Conservation (phyloP, 108 stramenopile genomes). For the Hondaea fermentalgiana region DNA sequence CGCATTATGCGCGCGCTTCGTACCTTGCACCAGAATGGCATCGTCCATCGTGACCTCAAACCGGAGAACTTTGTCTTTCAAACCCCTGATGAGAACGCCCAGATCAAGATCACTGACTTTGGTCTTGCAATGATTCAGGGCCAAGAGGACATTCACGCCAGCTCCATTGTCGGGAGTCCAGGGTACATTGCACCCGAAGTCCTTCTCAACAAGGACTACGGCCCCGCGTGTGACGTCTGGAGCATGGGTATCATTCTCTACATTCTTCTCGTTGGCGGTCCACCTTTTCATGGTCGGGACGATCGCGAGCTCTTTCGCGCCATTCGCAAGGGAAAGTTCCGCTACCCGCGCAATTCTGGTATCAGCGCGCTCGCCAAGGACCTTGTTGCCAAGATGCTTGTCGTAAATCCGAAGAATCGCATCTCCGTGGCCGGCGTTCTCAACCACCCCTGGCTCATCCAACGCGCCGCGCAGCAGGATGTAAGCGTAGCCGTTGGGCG, state of each 20-base stretch:
- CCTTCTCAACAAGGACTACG: neutral
- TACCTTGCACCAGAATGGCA: neutral
- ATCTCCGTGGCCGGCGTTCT: conserved; percentile 45
- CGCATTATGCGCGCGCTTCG: neutral
- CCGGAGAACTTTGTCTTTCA: conserved; percentile 23
- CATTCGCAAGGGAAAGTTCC: conserved; percentile 16
- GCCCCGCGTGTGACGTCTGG: conserved; percentile 13
- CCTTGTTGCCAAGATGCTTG: conserved; percentile 37
- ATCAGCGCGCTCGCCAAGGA: conserved; percentile 42
- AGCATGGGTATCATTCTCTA: conserved; percentile 23
- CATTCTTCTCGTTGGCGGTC: conserved; percentile 19
- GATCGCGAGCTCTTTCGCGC: neutral
- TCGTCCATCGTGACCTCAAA: conserved; percentile 22
- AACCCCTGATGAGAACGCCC: neutral
- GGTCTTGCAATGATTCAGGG: neutral
- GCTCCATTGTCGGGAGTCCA: conserved; percentile 5
- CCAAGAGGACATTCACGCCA: neutral
- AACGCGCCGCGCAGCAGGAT: neutral
- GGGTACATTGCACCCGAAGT: conserved; percentile 28
- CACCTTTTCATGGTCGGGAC: neutral
- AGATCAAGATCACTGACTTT: conserved; percentile 15
- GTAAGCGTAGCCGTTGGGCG: neutral
- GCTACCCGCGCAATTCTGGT: conserved; percentile 30
- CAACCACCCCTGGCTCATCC: conserved; percentile 22
- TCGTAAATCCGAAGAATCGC: conserved; percentile 37